Conservation (phyloP, 2,329 filamentous ascomycete species). For the Colletotrichum falcatum region DNA sequence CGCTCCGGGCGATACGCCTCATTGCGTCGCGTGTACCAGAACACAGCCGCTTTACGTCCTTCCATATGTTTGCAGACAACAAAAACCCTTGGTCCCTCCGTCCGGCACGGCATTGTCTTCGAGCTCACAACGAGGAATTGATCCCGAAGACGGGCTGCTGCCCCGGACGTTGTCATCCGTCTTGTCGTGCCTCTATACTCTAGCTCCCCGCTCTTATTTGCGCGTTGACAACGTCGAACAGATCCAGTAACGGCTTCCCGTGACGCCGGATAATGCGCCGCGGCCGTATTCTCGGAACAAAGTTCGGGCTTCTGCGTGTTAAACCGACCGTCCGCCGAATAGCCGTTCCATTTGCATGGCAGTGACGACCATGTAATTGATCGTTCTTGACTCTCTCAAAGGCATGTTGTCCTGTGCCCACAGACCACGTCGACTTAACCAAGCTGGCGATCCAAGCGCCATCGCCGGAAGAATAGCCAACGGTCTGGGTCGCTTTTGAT, state of each 20-base stretch:
- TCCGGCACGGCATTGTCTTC: background rate
- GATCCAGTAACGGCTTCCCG: background rate
- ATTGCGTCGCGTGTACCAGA: background rate
- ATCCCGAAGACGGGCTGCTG: slow-evolving; percentile 11
- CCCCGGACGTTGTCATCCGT: slow-evolving; percentile 20
- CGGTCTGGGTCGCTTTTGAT: background rate
- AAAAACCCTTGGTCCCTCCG: background rate
- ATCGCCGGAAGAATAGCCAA: background rate
- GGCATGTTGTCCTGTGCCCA: background rate
- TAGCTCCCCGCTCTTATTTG: background rate
- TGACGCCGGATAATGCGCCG: slow-evolving; percentile 23
- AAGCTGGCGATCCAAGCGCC: background rate
- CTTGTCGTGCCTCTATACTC: slow-evolving; percentile 19
- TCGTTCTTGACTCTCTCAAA: too few relatives aligned
- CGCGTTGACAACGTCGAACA: background rate
- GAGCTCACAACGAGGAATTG: background rate
- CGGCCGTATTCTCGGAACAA: slow-evolving; percentile 35
- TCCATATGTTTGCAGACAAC: background rate
- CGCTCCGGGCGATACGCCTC: background rate
- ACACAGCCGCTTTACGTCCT: background rate
- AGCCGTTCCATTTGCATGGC: background rate
- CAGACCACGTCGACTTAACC: background rate
- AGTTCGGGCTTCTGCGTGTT: slow-evolving; percentile 33
- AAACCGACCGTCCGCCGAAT: slow-evolving; percentile 35
- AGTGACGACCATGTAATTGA: background rate